Base-by-base conservation (phyloP, 2,329 filamentous ascomycete genomes). In the Beauveria bassiana region DNA sequence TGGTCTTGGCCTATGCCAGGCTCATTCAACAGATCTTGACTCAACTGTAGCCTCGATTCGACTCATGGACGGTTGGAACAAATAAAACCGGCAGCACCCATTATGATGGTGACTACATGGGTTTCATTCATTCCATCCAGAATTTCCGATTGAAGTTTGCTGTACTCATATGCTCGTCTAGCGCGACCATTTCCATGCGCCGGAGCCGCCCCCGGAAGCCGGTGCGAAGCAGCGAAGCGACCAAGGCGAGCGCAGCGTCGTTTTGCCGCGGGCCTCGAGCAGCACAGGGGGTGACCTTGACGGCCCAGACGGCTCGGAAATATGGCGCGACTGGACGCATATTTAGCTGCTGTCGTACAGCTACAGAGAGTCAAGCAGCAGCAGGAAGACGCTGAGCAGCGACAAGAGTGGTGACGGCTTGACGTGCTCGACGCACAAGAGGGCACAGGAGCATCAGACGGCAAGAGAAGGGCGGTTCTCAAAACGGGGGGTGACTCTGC, bases 191-290 rank as follows among this genome's bases (percentile, higher is more conserved):
- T 61, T 77, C 72, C 31, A 68, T 65, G 6, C 72, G 71, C 49
- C 63, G 68, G 18, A 78, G 65, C 49, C 77, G 64, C 24, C 68
- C 68, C 24, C 65, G 66, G 42, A 74, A 78, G 1, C 76, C 76
- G 12, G 64, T 70, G 52, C 65, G 58, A 64, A 78, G 67, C 22
- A 78, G 66, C 7, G 70, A 68, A 42, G 72, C 73, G 43, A 77
- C 65, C 76, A 75, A 78, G 64, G 71, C 71, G 60, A 76, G 73
- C 42, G 77, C 66, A 22, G 70, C 71, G 12, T 70, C 9, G 70
- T 67, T 67, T 79, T 79, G 59, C 71, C 74, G 60, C 68, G 66
- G 1, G 74, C 74, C 67, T 79, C 77, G 3, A 75, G 71, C 28
- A 75, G 65, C 20, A 75, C 63, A 18, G 74, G 61, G 34, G 0